These are phyloP conservation scores for Candida pseudoviswanathii DNA, from an alignment of 1,139 yeast species.

Conservation along the genomic window DNA sequence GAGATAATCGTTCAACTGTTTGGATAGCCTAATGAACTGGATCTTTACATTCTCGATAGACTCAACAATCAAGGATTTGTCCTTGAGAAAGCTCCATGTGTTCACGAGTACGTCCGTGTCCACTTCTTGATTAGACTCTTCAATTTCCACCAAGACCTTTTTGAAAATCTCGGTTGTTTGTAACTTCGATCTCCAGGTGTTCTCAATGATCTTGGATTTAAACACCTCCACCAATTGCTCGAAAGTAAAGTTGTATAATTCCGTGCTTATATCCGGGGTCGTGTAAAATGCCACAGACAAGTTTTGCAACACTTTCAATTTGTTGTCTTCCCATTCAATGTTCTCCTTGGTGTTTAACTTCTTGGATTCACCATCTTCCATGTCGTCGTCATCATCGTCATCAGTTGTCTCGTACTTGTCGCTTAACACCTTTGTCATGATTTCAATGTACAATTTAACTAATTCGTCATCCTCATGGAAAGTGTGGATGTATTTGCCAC, in stretches of 20 bases:
- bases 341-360: slow-evolving; percentile 28
- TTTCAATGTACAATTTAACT: slow-evolving; percentile 38
- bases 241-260: slow-evolving; percentile 29
- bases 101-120: slow-evolving; percentile 19
- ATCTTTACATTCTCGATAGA: slow-evolving; percentile 67
- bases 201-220: slow-evolving; percentile 33
- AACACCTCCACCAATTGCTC: slow-evolving; percentile 24
- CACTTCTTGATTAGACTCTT: slow-evolving; percentile 12
- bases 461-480: slow-evolving; percentile 46
- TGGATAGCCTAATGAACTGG: slow-evolving; percentile 41
- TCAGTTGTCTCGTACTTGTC: slow-evolving; percentile 28
- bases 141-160: slow-evolving; percentile 16
- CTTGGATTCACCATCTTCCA: slow-evolving; percentile 30
- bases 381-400: slow-evolving; percentile 30
- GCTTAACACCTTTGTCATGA: slow-evolving; percentile 35
- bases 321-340: slow-evolving; percentile 40
- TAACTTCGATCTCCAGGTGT: slow-evolving; percentile 63
- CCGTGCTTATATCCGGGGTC: slow-evolving; percentile 18
- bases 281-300: slow-evolving; percentile 33
- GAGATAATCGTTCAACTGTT: slow-evolving; percentile 19
- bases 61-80: slow-evolving; percentile 40
- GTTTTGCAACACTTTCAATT: slow-evolving; percentile 34
- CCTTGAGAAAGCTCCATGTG: slow-evolving; percentile 27
- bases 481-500: slow-evolving; percentile 49
- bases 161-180: slow-evolving; percentile 41